Base-by-base conservation (phyloP, 2,329 filamentous ascomycete species). In the Onygenales sp. region DNA sequence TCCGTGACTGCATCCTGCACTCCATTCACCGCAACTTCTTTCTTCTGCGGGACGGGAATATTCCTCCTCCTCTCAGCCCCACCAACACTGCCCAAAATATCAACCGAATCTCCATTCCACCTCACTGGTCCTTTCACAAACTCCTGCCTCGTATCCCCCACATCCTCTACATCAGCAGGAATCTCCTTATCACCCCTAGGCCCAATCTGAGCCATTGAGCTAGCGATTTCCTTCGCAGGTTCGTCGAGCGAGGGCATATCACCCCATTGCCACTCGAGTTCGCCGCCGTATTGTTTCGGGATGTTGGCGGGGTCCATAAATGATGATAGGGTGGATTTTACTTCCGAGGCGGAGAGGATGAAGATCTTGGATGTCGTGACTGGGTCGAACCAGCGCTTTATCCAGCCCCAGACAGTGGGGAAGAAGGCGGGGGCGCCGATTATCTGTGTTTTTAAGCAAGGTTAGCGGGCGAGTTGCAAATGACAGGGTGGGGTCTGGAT, bases 361-460 rank as follows among this genome's bases (percentile, higher is more conserved):
- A 95, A 95, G 68, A 97, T 96, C 75, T 97, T 97, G 63, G 89
- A 93, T 2, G 90, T 88, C 36, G 92, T 96, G 57, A 90, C 89
- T 6, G 91, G 91, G 72, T 91, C 87, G 65, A 95, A 95, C 90
- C 91, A 95, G 64, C 87, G 85, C 78, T 95, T 95, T 72, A 95
- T 81, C 89, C 90, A 95, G 60, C 87, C 84, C 91, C 91, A 69
- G 56, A 95, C 88, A 2, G 89, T 95, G 49, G 87, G 86, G 75
- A 95, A 95, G 78, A 95, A 95, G 45, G 80, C 73, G 48, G 92
- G 92, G 0, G 92, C 92, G 57, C 91, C 91, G 58, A 96, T 89
- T 64, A 97, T 86, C 79, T 83, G 46, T n/a, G 9, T 27, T 27
- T 3, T 39, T 4, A 31, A 3, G 17, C 7, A 14, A 1, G 42